These are phyloP conservation scores for Vicia faba DNA, from an alignment of 306 rosid genomes.

Conservation along the genomic window DNA sequence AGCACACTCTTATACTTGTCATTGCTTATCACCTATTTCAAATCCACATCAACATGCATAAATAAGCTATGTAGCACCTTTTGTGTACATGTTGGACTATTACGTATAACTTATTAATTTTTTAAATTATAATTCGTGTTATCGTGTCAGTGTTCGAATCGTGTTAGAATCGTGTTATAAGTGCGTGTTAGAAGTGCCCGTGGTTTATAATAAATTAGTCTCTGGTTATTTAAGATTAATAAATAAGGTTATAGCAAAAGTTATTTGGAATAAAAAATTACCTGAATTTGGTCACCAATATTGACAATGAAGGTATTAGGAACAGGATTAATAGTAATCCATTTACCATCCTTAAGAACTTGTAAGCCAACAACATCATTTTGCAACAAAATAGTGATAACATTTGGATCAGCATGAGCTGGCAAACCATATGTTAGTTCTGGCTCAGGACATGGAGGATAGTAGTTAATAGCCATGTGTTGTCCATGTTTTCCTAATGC, in stretches of 20 bases:
- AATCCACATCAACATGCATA: neutral
- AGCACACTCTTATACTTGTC: conserved; percentile 75
- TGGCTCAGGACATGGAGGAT: conserved; percentile 88
- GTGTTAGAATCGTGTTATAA: too few relatives aligned
- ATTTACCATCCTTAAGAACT: conserved; percentile 62
- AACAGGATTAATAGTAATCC: conserved; percentile 77
- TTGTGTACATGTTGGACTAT: too few relatives aligned
- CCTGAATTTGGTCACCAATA: conserved; percentile 91
- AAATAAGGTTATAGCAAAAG: too few relatives aligned
- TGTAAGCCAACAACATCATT: conserved; percentile 76
- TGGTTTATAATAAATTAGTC: too few relatives aligned
- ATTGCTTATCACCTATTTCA: conserved; percentile 51
- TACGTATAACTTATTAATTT: too few relatives aligned
- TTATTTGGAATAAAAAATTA: neutral
- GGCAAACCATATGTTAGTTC: conserved; percentile 87
- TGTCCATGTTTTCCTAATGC: conserved; percentile 80
- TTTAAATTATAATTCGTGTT: too few relatives aligned
- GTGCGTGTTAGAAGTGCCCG: too few relatives aligned
- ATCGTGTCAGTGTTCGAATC: too few relatives aligned
- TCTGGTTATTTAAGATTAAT: too few relatives aligned
- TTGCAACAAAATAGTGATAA: conserved; percentile 74
- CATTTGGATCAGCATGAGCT: conserved; percentile 90
- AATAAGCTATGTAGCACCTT: too few relatives aligned
- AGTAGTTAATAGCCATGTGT: conserved; percentile 87
- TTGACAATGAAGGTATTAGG: conserved; percentile 81